A percentile compares a stretch with the other conserved stretches of the same genome.
These are phyloP conservation scores for Peterozyma xylosa DNA, from an alignment of 805 yeast genomes.

Conservation along the genomic window DNA sequence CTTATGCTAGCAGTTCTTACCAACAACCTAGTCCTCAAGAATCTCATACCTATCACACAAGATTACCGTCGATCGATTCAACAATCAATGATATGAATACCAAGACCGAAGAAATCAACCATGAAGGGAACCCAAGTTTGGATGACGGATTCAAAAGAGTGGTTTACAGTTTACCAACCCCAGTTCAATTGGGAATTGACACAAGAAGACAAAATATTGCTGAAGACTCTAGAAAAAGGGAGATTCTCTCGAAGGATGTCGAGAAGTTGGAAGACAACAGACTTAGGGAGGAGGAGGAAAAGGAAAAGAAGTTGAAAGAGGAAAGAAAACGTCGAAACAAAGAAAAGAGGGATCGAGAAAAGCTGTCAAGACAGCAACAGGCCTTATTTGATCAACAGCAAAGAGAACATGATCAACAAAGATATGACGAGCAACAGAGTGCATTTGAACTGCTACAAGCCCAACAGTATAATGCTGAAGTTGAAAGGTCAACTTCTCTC, in stretches of 20 bases:
- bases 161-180: constrained; percentile 11
- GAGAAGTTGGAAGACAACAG: constrained; percentile 5
- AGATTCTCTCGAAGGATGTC: constrained; percentile 3
- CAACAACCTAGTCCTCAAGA: not conserved
- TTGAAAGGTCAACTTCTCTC: not conserved
- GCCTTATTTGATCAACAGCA: constrained; percentile 7
- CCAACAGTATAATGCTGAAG: not conserved
- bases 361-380: constrained; percentile 8
- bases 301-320: constrained; percentile 6
- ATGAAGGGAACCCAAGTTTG: not conserved
- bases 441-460: constrained; percentile 1
- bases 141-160: constrained; percentile 2
- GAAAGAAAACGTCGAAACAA: constrained; percentile 7
- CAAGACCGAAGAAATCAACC: constrained; percentile 6
- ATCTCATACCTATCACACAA: not conserved
- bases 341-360: constrained; percentile 18
- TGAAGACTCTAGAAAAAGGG: not conserved
- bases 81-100: constrained; percentile 3
- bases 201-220: constrained; percentile 12
- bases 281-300: not conserved
- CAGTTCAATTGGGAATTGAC: constrained; percentile 14
- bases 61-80: constrained; percentile 5
- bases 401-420: constrained; percentile 7
- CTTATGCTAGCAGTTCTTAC: not conserved
- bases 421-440: constrained; percentile 8